Base-by-base conservation (phyloP, 192 early-diverging fungal species). In the Coemansia sp. region DNA sequence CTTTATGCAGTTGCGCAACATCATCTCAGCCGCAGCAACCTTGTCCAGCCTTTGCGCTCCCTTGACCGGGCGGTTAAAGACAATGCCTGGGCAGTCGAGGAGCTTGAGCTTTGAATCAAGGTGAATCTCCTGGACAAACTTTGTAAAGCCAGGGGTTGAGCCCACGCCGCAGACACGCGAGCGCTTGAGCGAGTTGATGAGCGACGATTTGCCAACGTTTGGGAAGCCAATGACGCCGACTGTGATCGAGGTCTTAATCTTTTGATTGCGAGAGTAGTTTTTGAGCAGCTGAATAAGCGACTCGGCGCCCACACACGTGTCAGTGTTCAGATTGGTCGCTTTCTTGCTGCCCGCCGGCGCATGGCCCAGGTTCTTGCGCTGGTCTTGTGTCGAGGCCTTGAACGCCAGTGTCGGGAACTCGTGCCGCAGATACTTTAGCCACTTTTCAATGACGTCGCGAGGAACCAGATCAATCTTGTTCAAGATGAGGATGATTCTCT, bases 381-480 rank as follows among this genome's bases (percentile, higher is more conserved):
- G 97, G 53, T 78, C 75, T 72, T 99, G 97, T 19, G 96, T 98
- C 22, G 93, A 95, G 4, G 97, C 93, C 78, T 97, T 98, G 83
- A 99, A 99, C 7, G 96, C 97, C 56, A 99, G 87, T 0, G 96
- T 93, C 1, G 97, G 97, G 75, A 93, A 97, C 83, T 98, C 95
- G 64, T 97, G 90, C 44, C 97, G 88, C 36, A 99, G 82, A 72
- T 99, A 97, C 66, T 90, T 87, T 9, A 99, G 82, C 97, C 97
- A 99, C 63, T 87, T 82, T 59, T 94, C 91, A 8, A 96, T 90
- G 58, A 92, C 93, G 44, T 94, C 93, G 60, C 86, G 87, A 10
- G 97, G 96, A 8, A 97, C 96, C 69, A 99, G 81, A 87, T 99
- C 96, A 60, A 97, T 96, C 82, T 99, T 99, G 89, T 99, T 99